A percentile compares a stretch with the other conserved stretches of the same genome.
These are phyloP conservation scores for Silybum marianum DNA, from an alignment of 129 eudicot species.

Conservation along the genomic window DNA sequence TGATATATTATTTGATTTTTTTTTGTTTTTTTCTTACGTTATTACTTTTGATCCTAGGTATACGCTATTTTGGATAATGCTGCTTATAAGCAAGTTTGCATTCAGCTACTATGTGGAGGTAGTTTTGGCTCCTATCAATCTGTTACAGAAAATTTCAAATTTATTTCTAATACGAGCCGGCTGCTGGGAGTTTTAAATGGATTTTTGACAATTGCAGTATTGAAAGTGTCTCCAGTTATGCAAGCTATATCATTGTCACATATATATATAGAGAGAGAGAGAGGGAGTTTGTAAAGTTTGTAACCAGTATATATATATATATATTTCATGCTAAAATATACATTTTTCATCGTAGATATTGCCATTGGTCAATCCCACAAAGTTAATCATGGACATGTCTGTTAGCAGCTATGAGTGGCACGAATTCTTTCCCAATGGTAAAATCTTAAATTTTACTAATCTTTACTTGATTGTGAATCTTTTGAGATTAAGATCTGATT, in stretches of 20 bases:
- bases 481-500: slow-evolving; percentile 13
- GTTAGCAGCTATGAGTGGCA: slow-evolving; percentile 86
- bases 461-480: slow-evolving; percentile 12
- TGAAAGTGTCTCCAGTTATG: not conserved
- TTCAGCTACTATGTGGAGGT: slow-evolving; percentile 99
- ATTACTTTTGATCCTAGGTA: slow-evolving; percentile 51
- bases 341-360: slow-evolving; percentile 55
- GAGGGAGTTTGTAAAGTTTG: too few relatives aligned
- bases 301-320: too few relatives aligned
- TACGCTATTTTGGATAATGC: slow-evolving; percentile 82
- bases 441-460: not conserved
- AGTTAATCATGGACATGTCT: slow-evolving; percentile 61
- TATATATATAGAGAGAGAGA: too few relatives aligned
- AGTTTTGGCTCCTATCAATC: slow-evolving; percentile 19
- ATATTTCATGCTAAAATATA: slow-evolving; percentile 22
- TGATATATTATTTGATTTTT: not conserved
- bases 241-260: slow-evolving; percentile 14
- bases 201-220: not conserved
- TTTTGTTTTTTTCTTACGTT: slow-evolving; percentile 14
- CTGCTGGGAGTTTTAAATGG: not conserved
- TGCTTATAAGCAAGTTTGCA: slow-evolving; percentile 92
- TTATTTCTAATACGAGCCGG: not conserved
- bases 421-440: slow-evolving; percentile 95
- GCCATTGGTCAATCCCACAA: slow-evolving; percentile 82
- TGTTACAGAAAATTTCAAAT: slow-evolving; percentile 6